Evolutionary conservation across 768 basidiomycete species (phyloP).

Genomic region (Tylopilus subfusipes): DNA sequence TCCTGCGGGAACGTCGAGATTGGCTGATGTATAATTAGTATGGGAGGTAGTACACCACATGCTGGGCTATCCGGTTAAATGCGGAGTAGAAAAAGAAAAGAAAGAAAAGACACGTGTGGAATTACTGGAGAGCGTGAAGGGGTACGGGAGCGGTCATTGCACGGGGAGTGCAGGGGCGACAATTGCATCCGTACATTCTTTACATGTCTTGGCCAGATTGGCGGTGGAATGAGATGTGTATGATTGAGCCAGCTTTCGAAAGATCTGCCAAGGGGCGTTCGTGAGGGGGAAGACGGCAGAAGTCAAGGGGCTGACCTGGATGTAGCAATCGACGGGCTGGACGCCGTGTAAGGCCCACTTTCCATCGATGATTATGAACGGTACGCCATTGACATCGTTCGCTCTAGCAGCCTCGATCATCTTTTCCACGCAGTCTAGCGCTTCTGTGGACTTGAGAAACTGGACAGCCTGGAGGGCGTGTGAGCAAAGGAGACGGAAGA

Average conservation of each 20-base stretch:
- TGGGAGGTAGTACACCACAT: slow-evolving; percentile 10
- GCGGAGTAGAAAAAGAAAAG: background rate
- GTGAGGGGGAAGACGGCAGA: background rate
- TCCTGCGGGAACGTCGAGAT: slow-evolving; percentile 18
- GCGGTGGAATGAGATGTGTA: background rate
- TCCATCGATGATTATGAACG: slow-evolving; percentile 47
- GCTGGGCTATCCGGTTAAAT: slow-evolving; percentile 16
- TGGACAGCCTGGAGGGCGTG: slow-evolving; percentile 30
- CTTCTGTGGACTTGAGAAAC: slow-evolving; percentile 42
- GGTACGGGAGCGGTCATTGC: slow-evolving; percentile 17
- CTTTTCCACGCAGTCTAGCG: slow-evolving; percentile 38
- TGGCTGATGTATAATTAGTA: slow-evolving; percentile 11
- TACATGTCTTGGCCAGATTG: slow-evolving; percentile 14
- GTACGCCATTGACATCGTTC: slow-evolving; percentile 49
- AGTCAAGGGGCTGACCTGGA: slow-evolving; percentile 30
- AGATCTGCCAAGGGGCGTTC: slow-evolving; percentile 22
- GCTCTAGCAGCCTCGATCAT: slow-evolving; percentile 39
- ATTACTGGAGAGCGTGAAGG: background rate
- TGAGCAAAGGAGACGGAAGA: background rate
- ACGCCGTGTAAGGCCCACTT: slow-evolving; percentile 46
- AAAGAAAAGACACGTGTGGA: background rate
- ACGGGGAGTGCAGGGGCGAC: slow-evolving; percentile 16
- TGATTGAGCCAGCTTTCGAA: slow-evolving; percentile 30
- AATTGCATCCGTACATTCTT: slow-evolving; percentile 20
- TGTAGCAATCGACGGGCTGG: slow-evolving; percentile 40